Evolutionary conservation across 2,329 filamentous ascomycete species (phyloP).

Genomic region (Blumeria hordei): DNA sequence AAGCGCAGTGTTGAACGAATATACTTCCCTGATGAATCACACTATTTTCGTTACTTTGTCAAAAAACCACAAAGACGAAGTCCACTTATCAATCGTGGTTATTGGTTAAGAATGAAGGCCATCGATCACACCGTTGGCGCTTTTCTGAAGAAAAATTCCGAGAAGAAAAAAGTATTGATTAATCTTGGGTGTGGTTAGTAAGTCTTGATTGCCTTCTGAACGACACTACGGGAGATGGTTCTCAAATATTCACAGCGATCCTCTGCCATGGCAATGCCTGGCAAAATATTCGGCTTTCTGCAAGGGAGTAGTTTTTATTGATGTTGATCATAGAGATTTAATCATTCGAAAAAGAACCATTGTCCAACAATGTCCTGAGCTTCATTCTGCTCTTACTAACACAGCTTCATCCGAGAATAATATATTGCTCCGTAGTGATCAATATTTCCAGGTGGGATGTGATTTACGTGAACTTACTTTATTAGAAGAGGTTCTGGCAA

Average conservation of each 20-base stretch:
- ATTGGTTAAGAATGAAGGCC: conserved; percentile 52
- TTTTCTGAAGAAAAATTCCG: conserved; percentile 38
- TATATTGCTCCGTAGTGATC: conserved; percentile 37
- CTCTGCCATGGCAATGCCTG: conserved; percentile 65
- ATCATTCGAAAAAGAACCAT: conserved; percentile 49
- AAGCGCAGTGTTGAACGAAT: conserved; percentile 81
- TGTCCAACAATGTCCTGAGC: conserved; percentile 36
- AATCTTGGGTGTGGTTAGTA: conserved; percentile 83
- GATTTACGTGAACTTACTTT: conserved; percentile 45
- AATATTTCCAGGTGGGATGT: conserved; percentile 60
- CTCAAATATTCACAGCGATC: conserved; percentile 35
- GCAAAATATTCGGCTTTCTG: conserved; percentile 36
- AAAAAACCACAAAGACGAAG: conserved; percentile 59
- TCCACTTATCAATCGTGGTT: conserved; percentile 70
- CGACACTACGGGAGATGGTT: background rate
- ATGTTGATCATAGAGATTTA: conserved; percentile 66
- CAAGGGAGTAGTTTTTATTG: conserved; percentile 42
- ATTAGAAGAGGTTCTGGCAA: conserved; percentile 33
- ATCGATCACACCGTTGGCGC: conserved; percentile 49
- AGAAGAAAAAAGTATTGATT: conserved; percentile 45
- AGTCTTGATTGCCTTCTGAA: conserved; percentile 18
- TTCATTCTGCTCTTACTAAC: conserved; percentile 27
- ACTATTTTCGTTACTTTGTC: conserved; percentile 76
- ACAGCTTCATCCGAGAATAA: conserved; percentile 19
- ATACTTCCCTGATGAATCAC: conserved; percentile 52